Evolutionary conservation across 2,329 filamentous ascomycete genomes (phyloP), one percentile per base, ranked within the genome.

Genomic region (Orbilia quercus): DNA sequence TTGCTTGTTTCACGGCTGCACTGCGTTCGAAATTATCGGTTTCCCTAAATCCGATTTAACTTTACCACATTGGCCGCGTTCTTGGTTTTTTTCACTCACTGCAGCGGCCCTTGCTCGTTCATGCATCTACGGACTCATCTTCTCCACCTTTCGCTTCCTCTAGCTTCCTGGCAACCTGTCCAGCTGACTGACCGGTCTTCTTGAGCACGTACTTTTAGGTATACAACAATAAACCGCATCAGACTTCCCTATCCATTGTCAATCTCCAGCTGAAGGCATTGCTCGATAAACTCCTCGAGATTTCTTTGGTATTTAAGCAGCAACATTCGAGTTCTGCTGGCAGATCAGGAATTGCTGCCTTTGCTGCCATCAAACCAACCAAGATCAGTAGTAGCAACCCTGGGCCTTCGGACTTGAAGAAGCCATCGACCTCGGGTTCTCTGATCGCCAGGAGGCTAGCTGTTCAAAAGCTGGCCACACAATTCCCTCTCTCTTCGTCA

Each of bases 191-290:
- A 31, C 18, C 51, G 22, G 18, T 44, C 38, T 36, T n/a, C 14
- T 5, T 20, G 47, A 25, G 6, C 14, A 42, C 53, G 53, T 57
- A 18, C 20, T 44, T 53, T 40, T 38, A 73, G 69, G 47, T 55
- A 14, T 66, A 60, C 48, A 66, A 55, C 40, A 65, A 60, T 47
- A 53, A 59, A 22, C 23, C 53, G n/a, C n/a, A n/a, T n/a, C n/a
- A n/a, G n/a, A n/a, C n/a, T n/a, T 54, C 69, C 18, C 58, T 66
- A 60, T 73, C 69, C 22, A 66, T 66, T 60, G n/a, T 48, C n/a
- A 40, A 38, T 53, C 16, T 53, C n/a, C 69, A 73, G 14, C 53
- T 31, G 42, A 66, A 51, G 31, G 69, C 60, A 16, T 28, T 62
- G 16, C 54, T 73, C 54, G 69, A 66, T 18, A 36, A 48, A 25